Percentiles rank a stretch among this genome's conserved stretches.
These are phyloP conservation scores for Eucalyptus regnans DNA, from an alignment of 345 rosid genomes.

Conservation along the genomic window DNA sequence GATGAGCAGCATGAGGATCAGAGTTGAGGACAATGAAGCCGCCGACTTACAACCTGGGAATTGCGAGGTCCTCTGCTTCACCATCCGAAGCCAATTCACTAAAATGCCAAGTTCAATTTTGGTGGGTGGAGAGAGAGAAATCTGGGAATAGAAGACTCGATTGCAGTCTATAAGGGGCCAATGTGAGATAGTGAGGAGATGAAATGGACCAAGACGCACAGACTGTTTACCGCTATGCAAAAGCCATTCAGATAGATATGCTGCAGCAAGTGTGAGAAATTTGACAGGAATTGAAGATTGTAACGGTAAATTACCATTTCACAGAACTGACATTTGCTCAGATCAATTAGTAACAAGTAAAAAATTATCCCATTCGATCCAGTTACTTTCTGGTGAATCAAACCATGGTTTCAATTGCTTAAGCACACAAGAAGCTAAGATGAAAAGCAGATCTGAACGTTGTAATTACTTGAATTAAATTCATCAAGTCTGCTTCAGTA, in stretches of 20 bases:
- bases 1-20: slow-evolving; percentile 40
- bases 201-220: not conserved
- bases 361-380: not conserved
- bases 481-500: not conserved
- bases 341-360: not conserved
- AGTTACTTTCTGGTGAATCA: not conserved
- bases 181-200: not conserved
- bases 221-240: not conserved
- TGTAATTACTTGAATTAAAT: not conserved
- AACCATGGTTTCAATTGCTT: not conserved
- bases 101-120: not conserved
- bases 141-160: not conserved
- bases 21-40: slow-evolving; percentile 25
- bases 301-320: not conserved
- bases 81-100: slow-evolving; percentile 4
- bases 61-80: slow-evolving; percentile 48
- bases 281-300: not conserved
- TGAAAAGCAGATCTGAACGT: not conserved
- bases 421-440: not conserved
- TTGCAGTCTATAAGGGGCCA: not conserved
- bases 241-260: not conserved
- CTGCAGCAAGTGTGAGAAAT: not conserved
- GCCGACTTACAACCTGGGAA: slow-evolving; percentile 35
- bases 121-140: not conserved
- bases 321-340: not conserved